Evolutionary conservation across 139 green algal species (phyloP), one percentile per base, ranked within the genome.

Genomic region (Chlorella sp.): DNA sequence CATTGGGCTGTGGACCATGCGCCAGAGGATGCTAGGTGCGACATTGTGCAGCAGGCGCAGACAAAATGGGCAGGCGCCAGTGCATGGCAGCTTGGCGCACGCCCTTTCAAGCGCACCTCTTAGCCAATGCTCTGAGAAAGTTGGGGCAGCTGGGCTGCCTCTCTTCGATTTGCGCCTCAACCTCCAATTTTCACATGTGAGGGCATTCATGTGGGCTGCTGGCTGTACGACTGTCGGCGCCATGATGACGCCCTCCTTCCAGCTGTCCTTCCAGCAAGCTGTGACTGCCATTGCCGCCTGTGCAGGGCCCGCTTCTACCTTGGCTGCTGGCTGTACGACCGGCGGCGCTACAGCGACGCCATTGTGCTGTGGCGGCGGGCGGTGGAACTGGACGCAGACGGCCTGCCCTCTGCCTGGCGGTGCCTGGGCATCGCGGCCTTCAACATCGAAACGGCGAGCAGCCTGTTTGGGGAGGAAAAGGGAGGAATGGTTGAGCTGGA

Each of bases 291-390:
- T n/a, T n/a, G n/a, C n/a, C n/a, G n/a, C n/a, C n/a, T n/a, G n/a
- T n/a, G n/a, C 75, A 81, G 75, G 51, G 51, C 51, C 32, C 51
- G 75, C 17, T 81, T 70, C 75, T 81, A 81, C 75, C 75, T 81
- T 34, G 75, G 75, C 36, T 70, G 54, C 75, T 56, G 46, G 75
- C 51, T 81, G 34, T 80, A 81, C 54, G 51, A 54, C 54, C 34
- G 51, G 75, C 51, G 54, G 75, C 75, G 75, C n/a, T 81, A 81
- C 36, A 34, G 1, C 34, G 75, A 81, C 34, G 75, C 75, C 34
- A 51, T 81, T 14, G 51, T 54, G 34, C 51, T 81, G 75, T 81
- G 75, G 75, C 51, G 68, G 34, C 38, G 20, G 0, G 75, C 75
- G 1, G 75, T 69, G 51, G 43, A 30, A 22, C 75, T 81, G 75